These are phyloP conservation scores for Penicillium salamii DNA, from an alignment of 495 filamentous ascomycete genomes.

Conservation along the genomic window DNA sequence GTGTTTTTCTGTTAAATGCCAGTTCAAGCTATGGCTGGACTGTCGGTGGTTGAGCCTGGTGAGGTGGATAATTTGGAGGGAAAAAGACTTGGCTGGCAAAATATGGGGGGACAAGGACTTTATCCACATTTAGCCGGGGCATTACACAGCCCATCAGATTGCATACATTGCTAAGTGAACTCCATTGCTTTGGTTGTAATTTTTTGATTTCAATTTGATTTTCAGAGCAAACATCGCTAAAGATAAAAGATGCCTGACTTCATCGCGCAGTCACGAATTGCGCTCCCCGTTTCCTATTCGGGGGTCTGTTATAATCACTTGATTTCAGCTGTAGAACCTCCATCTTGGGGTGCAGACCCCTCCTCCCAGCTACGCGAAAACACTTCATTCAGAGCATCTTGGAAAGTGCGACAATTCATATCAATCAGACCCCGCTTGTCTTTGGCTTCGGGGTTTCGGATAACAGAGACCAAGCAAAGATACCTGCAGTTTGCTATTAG, in stretches of 20 bases:
- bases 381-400: constrained; percentile 56
- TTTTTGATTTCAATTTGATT: not conserved
- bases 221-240: not conserved
- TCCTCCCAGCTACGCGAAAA: constrained; percentile 51
- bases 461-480: constrained; percentile 72
- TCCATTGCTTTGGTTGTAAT: not conserved
- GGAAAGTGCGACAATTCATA: constrained; percentile 60
- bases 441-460: constrained; percentile 59
- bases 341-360: constrained; percentile 3
- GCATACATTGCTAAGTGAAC: not conserved
- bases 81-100: constrained; percentile 2
- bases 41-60: not conserved
- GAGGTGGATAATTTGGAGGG: not conserved
- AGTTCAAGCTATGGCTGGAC: not conserved
- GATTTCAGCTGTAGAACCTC: not conserved
- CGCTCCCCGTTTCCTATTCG: not conserved
- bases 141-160: not conserved
- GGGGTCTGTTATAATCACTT: not conserved
- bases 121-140: not conserved
- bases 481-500: constrained; percentile 35
- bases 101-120: not conserved
- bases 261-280: not conserved
- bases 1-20: no score
- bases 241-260: not conserved
- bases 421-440: constrained; percentile 59